Conservation (phyloP, 2,329 filamentous ascomycete species). For the Rutstroemia sp. region DNA sequence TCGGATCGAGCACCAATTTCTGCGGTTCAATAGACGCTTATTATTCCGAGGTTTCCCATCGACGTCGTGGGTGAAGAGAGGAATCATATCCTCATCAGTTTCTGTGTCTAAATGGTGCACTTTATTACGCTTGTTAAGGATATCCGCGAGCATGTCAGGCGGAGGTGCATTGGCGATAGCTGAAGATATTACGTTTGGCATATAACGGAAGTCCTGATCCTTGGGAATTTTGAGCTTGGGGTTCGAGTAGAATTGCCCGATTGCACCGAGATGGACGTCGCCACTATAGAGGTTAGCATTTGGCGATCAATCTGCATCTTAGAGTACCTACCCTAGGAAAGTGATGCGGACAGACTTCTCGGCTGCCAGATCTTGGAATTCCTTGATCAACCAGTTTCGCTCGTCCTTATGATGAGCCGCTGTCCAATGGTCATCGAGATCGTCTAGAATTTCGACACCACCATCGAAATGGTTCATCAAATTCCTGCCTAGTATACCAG, state of each 20-base stretch:
- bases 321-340: conserved; percentile 57
- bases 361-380: conserved; percentile 86
- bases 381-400: conserved; percentile 77
- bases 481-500: conserved; percentile 67
- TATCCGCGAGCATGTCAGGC: conserved; percentile 78
- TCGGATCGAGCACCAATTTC: conserved; percentile 93
- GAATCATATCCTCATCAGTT: conserved; percentile 94
- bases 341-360: conserved; percentile 90
- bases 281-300: conserved; percentile 48
- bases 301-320: neutral
- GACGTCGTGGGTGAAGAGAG: conserved; percentile 82
- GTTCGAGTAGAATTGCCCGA: conserved; percentile 93
- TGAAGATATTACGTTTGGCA: conserved; percentile 91
- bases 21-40: conserved; percentile 75
- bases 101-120: conserved; percentile 62
- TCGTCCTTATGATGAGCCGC: conserved; percentile 91
- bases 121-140: conserved; percentile 90
- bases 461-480: conserved; percentile 87
- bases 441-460: conserved; percentile 84
- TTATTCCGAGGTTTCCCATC: conserved; percentile 89
- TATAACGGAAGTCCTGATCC: conserved; percentile 89
- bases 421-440: conserved; percentile 95
- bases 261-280: conserved; percentile 85
- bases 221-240: conserved; percentile 73
- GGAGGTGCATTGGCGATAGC: conserved; percentile 91